Base-by-base conservation (phyloP, 2,329 filamentous ascomycete species). In the Neofusicoccum sp. region DNA sequence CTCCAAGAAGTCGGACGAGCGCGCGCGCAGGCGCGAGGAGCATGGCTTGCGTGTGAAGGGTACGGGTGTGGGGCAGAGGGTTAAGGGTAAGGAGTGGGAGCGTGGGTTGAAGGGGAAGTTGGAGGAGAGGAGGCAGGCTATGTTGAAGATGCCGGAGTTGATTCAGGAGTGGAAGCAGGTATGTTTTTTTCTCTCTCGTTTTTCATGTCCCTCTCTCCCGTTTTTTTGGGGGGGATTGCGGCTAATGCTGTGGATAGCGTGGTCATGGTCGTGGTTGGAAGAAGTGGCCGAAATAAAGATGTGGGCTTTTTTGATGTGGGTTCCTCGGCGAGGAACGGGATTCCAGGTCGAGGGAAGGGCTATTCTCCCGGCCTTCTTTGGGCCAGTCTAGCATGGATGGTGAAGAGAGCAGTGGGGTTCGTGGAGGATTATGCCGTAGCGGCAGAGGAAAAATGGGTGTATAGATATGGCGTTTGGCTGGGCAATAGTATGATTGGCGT, bases 61-160 rank as follows among this genome's bases (percentile, higher is more conserved):
- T 69, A 98, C 93, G 1, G 93, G 95, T 82, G 87, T 91, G 67
- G 93, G 92, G 61, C 88, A 97, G 78, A 87, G 84, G 77, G 93
- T 97, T 75, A 99, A 98, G 88, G 95, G 95, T 76, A 93, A 97
- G 78, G 83, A 86, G 69, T 90, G 93, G 86, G 95, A 99, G 82
- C 86, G 95, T 73, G 89, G 89, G 70, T 80, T 97, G 80, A 88
- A 90, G 78, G 82, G 84, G 63, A 86, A 88, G 82, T 86, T 98
- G 84, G 91, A 96, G 75, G 86, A 90, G 79, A 87, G 92, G 78
- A 89, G 89, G 83, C 85, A 90, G 76, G 95, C 95, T 62, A 97
- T 98, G 91, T 76, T 96, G 80, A 87, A 88, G 63, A 99, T 99
- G 95, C 92, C 93, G 65, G 86, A 89, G 71, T 85, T 98, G 80